phyloP scores from a whole-genome alignment of 805 yeast species.

The Saturnispora halmiae region DNA sequence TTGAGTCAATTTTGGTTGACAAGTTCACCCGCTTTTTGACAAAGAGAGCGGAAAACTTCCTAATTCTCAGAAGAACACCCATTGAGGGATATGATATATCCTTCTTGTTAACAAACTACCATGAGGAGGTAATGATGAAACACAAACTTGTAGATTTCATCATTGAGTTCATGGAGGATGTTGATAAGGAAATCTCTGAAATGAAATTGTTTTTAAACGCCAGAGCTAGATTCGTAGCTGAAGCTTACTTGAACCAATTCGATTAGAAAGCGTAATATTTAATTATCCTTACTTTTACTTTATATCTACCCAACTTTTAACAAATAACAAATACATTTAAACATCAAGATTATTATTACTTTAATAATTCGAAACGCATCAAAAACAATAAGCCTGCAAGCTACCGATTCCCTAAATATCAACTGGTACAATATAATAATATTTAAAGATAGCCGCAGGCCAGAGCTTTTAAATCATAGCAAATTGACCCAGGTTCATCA shows the following conservation, averaged over 20 bases:
- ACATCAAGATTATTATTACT: slow-evolving; percentile 13
- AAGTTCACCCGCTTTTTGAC: slow-evolving; percentile 90
- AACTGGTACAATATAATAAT: background rate
- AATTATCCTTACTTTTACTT: background rate
- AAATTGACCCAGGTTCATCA: background rate
- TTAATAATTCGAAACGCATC: slow-evolving; percentile 14
- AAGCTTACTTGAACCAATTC: slow-evolving; percentile 85
- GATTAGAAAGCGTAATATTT: slow-evolving; percentile 35
- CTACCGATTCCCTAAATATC: background rate
- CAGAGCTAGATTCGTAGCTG: slow-evolving; percentile 96
- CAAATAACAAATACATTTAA: slow-evolving; percentile 5
- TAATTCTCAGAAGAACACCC: slow-evolving; percentile 85
- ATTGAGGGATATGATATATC: slow-evolving; percentile 88
- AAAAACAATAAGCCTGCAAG: slow-evolving; percentile 27
- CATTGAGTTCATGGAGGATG: slow-evolving; percentile 98
- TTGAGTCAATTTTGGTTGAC: slow-evolving; percentile 88
- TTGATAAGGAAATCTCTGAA: slow-evolving; percentile 96
- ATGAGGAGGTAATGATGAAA: slow-evolving; percentile 92
- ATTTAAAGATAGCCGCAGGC: slow-evolving; percentile 28
- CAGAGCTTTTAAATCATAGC: slow-evolving; percentile 25
- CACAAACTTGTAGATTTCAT: slow-evolving; percentile 93
- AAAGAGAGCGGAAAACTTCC: slow-evolving; percentile 91
- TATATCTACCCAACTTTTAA: background rate
- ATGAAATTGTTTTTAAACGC: slow-evolving; percentile 96
- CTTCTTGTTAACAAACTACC: slow-evolving; percentile 85